These are phyloP conservation scores for Phytophthora megakarya DNA, from an alignment of 352 stramenopile genomes.

Conservation along the genomic window DNA sequence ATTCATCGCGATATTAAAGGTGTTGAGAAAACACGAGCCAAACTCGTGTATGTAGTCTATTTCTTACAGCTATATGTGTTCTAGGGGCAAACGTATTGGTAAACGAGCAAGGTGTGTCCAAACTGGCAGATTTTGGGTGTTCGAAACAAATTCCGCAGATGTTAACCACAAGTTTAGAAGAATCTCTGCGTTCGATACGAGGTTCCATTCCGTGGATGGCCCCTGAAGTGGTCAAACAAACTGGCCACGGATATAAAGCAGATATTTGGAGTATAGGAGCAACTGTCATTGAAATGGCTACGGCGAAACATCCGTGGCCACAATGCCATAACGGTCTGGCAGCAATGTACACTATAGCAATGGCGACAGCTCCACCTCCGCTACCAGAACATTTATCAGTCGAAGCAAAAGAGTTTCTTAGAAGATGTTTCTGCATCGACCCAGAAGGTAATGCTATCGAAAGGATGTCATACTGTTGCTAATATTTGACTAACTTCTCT, in stretches of 20 bases:
- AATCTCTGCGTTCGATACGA: constrained; percentile 81
- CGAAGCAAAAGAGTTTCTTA: constrained; percentile 61
- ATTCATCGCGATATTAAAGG: constrained; percentile 95
- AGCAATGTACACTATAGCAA: constrained; percentile 76
- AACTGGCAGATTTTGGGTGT: constrained; percentile 91
- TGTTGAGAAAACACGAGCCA: constrained; percentile 1
- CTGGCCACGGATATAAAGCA: constrained; percentile 71
- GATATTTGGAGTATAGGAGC: constrained; percentile 86
- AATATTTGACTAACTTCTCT: constrained; percentile 6
- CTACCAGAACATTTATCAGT: constrained; percentile 55
- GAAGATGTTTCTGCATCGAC: constrained; percentile 76
- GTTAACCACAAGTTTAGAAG: constrained; percentile 79
- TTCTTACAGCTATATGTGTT: background rate
- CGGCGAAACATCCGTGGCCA: constrained; percentile 73
- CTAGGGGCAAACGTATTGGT: constrained; percentile 90
- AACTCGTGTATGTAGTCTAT: background rate
- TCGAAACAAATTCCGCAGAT: constrained; percentile 87
- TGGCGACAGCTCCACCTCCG: constrained; percentile 52
- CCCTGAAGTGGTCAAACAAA: constrained; percentile 79
- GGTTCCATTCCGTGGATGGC: constrained; percentile 90
- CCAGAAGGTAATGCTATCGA: constrained; percentile 45
- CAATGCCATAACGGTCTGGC: constrained; percentile 60
- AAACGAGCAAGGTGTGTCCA: constrained; percentile 85
- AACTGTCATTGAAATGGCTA: constrained; percentile 84
- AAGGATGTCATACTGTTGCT: background rate